Evolutionary conservation across 352 stramenopile genomes (phyloP).

Genomic region (Thraustochytrium sp.): DNA sequence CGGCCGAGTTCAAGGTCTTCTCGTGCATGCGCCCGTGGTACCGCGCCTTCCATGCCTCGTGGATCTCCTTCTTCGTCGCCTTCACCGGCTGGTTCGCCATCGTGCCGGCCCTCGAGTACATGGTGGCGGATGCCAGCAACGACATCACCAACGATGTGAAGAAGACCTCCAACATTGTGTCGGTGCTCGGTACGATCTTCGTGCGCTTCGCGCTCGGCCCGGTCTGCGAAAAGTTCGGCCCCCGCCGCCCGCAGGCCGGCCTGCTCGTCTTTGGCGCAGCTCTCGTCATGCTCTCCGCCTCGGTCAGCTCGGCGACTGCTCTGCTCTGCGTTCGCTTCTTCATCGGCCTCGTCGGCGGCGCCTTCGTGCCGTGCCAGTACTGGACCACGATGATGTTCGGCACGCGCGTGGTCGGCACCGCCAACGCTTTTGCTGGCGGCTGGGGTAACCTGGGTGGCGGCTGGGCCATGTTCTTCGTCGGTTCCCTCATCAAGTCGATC

Average conservation of each 20-base stretch:
- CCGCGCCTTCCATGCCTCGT: slow-evolving; percentile 84
- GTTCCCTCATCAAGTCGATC: slow-evolving; percentile 74
- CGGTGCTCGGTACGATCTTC: slow-evolving; percentile 81
- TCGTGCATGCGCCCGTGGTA: slow-evolving; percentile 79
- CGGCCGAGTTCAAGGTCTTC: background rate
- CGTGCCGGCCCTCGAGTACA: slow-evolving; percentile 59
- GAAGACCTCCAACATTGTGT: slow-evolving; percentile 83
- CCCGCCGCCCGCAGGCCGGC: slow-evolving; percentile 52
- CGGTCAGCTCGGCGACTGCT: slow-evolving; percentile 67
- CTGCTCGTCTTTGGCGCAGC: slow-evolving; percentile 61
- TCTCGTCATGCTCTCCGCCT: slow-evolving; percentile 71
- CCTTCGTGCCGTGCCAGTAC: slow-evolving; percentile 88
- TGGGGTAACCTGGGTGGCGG: slow-evolving; percentile 85
- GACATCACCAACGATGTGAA: slow-evolving; percentile 72
- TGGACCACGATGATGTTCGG: slow-evolving; percentile 90
- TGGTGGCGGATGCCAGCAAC: slow-evolving; percentile 80
- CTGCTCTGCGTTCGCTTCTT: slow-evolving; percentile 84
- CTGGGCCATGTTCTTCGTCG: slow-evolving; percentile 76
- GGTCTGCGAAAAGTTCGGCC: slow-evolving; percentile 82
- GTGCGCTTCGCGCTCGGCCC: slow-evolving; percentile 81
- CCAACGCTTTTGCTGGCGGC: slow-evolving; percentile 82
- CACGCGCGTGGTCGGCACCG: slow-evolving; percentile 78
- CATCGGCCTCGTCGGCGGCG: slow-evolving; percentile 83
- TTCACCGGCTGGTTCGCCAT: slow-evolving; percentile 92
- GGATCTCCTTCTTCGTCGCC: slow-evolving; percentile 81